Evolutionary conservation across 139 green algal genomes (phyloP).

Genomic region (Haematococcus lacustris): DNA sequence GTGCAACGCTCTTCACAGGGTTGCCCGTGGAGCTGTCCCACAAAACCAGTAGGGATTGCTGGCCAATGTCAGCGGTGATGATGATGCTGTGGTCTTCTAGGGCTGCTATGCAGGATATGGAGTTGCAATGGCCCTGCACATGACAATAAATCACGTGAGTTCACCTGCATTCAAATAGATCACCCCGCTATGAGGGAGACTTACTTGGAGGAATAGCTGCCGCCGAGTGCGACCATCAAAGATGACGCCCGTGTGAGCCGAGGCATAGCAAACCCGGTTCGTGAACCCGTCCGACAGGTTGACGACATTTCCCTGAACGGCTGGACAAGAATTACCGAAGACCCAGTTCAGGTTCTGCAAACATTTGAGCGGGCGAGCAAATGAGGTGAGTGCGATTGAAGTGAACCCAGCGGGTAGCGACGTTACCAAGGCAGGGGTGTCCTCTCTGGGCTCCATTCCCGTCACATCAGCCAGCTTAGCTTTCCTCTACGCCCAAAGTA

Average conservation of each 20-base stretch:
- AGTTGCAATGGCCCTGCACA: slow-evolving; percentile 58
- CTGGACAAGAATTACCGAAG: slow-evolving; percentile 35
- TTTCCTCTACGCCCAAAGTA: too few relatives aligned
- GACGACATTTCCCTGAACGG: slow-evolving; percentile 27
- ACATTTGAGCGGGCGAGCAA: too few relatives aligned
- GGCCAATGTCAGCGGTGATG: slow-evolving; percentile 57
- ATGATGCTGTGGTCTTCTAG: slow-evolving; percentile 45
- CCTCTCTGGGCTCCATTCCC: too few relatives aligned
- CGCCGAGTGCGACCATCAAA: slow-evolving; percentile 36
- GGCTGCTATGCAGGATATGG: slow-evolving; percentile 49
- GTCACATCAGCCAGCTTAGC: too few relatives aligned
- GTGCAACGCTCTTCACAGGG: slow-evolving; percentile 33
- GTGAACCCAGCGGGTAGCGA: too few relatives aligned
- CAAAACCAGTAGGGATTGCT: slow-evolving; percentile 55
- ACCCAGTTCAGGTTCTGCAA: slow-evolving; percentile 49
- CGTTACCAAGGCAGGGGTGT: too few relatives aligned
- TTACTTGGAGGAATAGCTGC: slow-evolving; percentile 47
- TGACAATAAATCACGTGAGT: neutral
- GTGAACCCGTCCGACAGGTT: slow-evolving; percentile 47
- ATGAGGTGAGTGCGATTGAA: too few relatives aligned
- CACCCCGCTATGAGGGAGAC: neutral
- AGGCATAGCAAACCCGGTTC: slow-evolving; percentile 47
- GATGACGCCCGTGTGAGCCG: slow-evolving; percentile 59
- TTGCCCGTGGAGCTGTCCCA: slow-evolving; percentile 52
- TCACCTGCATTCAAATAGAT: too few relatives aligned